These are phyloP conservation scores for Coriolopsis trogii DNA, from an alignment of 1,284 basidiomycete species.

Conservation along the genomic window DNA sequence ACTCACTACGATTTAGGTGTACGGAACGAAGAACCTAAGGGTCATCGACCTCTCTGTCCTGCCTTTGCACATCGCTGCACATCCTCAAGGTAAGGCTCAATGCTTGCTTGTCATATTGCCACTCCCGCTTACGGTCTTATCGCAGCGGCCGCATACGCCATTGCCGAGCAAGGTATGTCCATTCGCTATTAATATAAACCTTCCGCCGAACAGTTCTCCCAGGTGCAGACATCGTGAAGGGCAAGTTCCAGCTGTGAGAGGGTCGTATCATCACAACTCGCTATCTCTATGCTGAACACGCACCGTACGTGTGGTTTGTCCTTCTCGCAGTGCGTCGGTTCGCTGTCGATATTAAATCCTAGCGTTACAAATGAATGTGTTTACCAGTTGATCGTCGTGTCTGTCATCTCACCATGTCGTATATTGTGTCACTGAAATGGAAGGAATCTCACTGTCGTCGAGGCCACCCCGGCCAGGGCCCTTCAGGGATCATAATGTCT, in stretches of 20 bases:
- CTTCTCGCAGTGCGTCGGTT: not conserved
- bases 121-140: constrained; percentile 1
- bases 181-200: not conserved
- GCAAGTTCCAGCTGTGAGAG: constrained; percentile 23
- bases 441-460: too few relatives aligned
- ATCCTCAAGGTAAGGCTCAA: constrained; percentile 31
- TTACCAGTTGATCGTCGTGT: not conserved
- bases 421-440: too few relatives aligned
- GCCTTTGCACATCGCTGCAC: constrained; percentile 33
- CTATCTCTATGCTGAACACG: not conserved
- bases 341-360: not conserved
- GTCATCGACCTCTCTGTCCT: constrained; percentile 39
- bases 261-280: constrained; percentile 3
- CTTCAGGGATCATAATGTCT: too few relatives aligned
- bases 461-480: too few relatives aligned
- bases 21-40: constrained; percentile 41
- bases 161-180: constrained; percentile 34
- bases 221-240: constrained; percentile 39
- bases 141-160: constrained; percentile 33
- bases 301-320: not conserved
- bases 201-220: not conserved
- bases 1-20: constrained; percentile 38
- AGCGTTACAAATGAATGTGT: not conserved
- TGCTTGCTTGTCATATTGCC: not conserved
- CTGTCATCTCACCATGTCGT: too few relatives aligned